These are phyloP conservation scores for Curvularia sp. DNA, from an alignment of 2,329 filamentous ascomycete species.

Conservation along the genomic window DNA sequence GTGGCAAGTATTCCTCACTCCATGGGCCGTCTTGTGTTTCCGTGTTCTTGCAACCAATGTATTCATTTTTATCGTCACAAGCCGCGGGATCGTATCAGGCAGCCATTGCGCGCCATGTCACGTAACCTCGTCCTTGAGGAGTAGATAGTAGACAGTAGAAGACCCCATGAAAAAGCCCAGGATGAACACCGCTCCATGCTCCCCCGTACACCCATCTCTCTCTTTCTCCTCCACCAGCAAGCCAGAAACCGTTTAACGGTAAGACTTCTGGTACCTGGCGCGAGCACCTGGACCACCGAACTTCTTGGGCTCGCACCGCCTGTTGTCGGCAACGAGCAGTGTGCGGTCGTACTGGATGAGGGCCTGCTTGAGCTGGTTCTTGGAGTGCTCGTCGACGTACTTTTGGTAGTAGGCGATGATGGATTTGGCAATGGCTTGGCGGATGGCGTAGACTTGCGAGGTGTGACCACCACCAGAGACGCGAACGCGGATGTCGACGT, in stretches of 20 bases:
- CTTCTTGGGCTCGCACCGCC: slow-evolving; percentile 99
- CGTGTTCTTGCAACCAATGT: slow-evolving; percentile 47
- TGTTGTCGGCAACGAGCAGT: slow-evolving; percentile 98
- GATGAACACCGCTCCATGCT: slow-evolving; percentile 50
- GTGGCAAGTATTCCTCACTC: slow-evolving; percentile 1
- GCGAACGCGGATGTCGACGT: slow-evolving; percentile 96
- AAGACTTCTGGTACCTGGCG: slow-evolving; percentile 98
- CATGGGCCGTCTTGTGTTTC: slow-evolving; percentile 2
- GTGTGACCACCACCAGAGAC: slow-evolving; percentile 97
- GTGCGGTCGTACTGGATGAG: slow-evolving; percentile 96
- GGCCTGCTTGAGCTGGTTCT: slow-evolving; percentile 98
- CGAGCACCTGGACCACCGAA: slow-evolving; percentile 92
- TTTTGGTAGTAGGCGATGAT: slow-evolving; percentile 99
- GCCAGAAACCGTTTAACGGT: slow-evolving; percentile 74
- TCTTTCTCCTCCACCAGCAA: slow-evolving; percentile 14
- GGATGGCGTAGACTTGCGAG: slow-evolving; percentile 97
- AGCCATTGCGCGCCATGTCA: slow-evolving; percentile 39
- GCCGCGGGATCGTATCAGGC: slow-evolving; percentile 39
- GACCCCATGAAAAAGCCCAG: slow-evolving; percentile 49
- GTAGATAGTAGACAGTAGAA: slow-evolving; percentile 28
- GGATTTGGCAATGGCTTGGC: slow-evolving; percentile 97
- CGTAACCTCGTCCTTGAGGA: slow-evolving; percentile 35
- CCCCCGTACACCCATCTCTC: slow-evolving; percentile 28
- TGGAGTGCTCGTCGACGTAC: slow-evolving; percentile 99
- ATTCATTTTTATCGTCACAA: slow-evolving; percentile 54